phyloP scores from a whole-genome alignment of 148 eudicot genomes.

The Chenopodium berlandieri region DNA sequence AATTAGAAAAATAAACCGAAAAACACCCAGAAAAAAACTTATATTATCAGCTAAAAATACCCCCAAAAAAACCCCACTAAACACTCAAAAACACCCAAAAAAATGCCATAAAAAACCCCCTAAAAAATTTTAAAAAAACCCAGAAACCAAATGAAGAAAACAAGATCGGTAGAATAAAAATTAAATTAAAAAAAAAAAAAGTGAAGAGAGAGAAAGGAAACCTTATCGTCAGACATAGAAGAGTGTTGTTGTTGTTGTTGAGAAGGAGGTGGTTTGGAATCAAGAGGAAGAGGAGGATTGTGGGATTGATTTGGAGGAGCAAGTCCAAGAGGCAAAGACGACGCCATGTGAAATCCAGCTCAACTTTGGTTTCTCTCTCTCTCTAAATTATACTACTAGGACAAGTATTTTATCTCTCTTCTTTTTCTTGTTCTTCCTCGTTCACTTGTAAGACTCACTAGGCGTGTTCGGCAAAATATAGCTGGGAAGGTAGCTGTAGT shows the following conservation, averaged over 20 bases:
- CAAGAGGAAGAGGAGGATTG: not conserved
- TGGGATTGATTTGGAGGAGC: not conserved
- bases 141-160: not conserved
- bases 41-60: not conserved
- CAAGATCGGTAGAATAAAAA: not conserved
- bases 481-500: too few relatives aligned
- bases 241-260: not conserved
- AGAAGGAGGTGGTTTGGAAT: conserved; percentile 9
- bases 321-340: conserved; percentile 2
- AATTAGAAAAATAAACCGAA: too few relatives aligned
- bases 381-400: too few relatives aligned
- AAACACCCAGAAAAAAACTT: too few relatives aligned
- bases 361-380: not conserved
- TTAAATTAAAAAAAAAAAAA: not conserved
- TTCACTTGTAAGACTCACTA: not conserved
- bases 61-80: not conserved
- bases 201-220: not conserved
- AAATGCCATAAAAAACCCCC: not conserved
- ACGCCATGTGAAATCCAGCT: conserved; percentile 23
- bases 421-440: not conserved
- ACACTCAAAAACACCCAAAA: not conserved
- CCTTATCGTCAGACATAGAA: conserved; percentile 48
- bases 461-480: too few relatives aligned
- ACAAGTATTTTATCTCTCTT: not conserved
- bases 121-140: not conserved